Evolutionary conservation across 176 grass and related monocot genomes (phyloP).

Genomic region (Oryza punctata): DNA sequence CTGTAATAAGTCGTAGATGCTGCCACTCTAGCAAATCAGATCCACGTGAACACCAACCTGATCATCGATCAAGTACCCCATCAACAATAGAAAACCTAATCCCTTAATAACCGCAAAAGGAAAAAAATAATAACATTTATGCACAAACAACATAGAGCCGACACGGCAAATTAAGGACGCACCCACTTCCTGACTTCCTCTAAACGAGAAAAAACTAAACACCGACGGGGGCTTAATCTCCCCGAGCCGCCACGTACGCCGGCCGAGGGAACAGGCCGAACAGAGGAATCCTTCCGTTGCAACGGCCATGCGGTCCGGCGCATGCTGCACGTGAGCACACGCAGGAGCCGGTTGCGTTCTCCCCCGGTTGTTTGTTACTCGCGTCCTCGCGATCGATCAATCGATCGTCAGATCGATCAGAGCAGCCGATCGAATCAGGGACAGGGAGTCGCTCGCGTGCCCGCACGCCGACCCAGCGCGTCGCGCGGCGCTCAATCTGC

Average conservation of each 20-base stretch:
- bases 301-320: not conserved
- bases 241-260: conserved; percentile 22
- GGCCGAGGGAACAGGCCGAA: not conserved
- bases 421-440: not conserved
- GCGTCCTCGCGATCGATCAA: not conserved
- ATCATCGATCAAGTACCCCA: not conserved
- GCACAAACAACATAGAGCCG: conserved; percentile 11
- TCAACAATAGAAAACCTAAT: not conserved
- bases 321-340: not conserved
- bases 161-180: conserved; percentile 32
- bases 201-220: not conserved
- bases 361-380: not conserved
- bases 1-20: not conserved
- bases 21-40: not conserved
- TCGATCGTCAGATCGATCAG: not conserved
- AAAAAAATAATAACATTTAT: not conserved
- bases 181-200: not conserved
- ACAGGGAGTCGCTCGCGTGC: not conserved
- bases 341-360: not conserved
- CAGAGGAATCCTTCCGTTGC: conserved; percentile 19
- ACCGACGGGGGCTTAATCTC: not conserved
- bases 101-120: not conserved
- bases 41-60: conserved; percentile 25
- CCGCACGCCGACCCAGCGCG: not conserved
- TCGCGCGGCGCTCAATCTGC: not conserved